phyloP scores from a whole-genome alignment of 129 eudicot species.

The Centrapalus pauciflorus region DNA sequence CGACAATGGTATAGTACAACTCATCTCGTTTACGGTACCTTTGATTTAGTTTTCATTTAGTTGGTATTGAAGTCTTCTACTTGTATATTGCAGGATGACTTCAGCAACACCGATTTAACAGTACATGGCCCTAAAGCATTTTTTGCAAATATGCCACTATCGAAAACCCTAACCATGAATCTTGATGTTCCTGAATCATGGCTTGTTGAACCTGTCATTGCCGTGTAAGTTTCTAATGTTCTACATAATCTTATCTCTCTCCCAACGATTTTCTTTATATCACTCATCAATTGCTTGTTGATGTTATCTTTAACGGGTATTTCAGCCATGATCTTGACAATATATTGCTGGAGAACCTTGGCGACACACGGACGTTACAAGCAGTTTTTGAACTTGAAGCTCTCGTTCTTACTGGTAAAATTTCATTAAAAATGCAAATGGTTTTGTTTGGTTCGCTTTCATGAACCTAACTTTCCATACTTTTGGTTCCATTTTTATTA shows the following conservation, averaged over 20 bases:
- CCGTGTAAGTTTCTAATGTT: conserved; percentile 54
- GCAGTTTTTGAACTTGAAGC: conserved; percentile 98
- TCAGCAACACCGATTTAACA: conserved; percentile 64
- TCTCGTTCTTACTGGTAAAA: conserved; percentile 94
- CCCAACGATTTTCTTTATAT: not conserved
- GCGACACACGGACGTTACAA: conserved; percentile 82
- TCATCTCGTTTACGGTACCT: not conserved
- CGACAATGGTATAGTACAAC: conserved; percentile 54
- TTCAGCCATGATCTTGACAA: conserved; percentile 95
- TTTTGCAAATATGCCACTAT: conserved; percentile 96
- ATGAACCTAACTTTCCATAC: not conserved
- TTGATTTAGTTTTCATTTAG: not conserved
- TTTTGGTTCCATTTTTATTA: too few species aligned
- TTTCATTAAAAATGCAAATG: too few species aligned
- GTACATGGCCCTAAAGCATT: conserved; percentile 96
- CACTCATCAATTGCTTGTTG: not conserved
- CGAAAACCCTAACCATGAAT: conserved; percentile 97
- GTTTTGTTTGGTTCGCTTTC: too few species aligned
- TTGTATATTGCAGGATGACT: conserved; percentile 70
- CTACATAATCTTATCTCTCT: conserved; percentile 1
- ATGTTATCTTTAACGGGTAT: conserved; percentile 5
- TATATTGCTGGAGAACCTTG: conserved; percentile 96
- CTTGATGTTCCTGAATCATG: conserved; percentile 99
- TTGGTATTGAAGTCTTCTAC: conserved; percentile 4
- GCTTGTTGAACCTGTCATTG: conserved; percentile 95